Evolutionary conservation across 495 filamentous ascomycete genomes (phyloP).

Genomic region (Elasticomyces elasticus): DNA sequence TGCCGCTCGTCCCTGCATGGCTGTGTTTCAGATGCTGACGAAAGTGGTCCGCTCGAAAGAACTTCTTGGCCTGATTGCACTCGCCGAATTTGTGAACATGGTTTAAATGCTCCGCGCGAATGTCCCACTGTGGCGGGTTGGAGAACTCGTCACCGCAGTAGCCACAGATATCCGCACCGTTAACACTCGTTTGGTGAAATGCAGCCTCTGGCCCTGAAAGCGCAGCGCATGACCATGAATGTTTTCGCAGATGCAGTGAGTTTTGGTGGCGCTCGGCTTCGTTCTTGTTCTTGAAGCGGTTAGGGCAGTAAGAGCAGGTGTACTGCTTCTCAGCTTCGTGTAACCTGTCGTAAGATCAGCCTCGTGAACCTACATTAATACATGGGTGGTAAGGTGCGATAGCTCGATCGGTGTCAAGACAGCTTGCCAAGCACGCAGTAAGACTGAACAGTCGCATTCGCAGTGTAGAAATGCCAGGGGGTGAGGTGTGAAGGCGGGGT

Average conservation of each 20-base stretch:
- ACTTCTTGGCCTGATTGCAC: conserved; percentile 97
- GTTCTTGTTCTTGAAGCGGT: conserved; percentile 99
- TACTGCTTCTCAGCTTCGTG: conserved; percentile 97
- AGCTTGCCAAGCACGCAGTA: too few species aligned
- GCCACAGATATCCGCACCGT: conserved; percentile 70
- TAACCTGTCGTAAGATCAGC: conserved; percentile 33
- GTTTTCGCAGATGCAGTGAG: conserved; percentile 84
- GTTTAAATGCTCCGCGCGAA: conserved; percentile 73
- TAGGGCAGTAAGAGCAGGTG: conserved; percentile 79
- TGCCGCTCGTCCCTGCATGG: conserved; percentile 90
- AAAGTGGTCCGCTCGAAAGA: conserved; percentile 96
- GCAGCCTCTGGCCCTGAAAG: conserved; percentile 62
- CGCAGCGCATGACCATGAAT: conserved; percentile 95
- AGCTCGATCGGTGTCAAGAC: neutral
- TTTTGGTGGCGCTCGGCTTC: conserved; percentile 97
- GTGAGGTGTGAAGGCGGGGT: neutral
- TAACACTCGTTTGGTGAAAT: conserved; percentile 59
- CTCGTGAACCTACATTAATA: neutral
- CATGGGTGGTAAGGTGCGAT: neutral
- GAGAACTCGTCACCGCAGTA: conserved; percentile 94
- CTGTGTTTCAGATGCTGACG: conserved; percentile 97
- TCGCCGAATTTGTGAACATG: conserved; percentile 93
- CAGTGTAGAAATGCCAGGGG: neutral
- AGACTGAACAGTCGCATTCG: too few species aligned
- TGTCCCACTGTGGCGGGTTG: conserved; percentile 72